Evolutionary conservation across 768 basidiomycete genomes (phyloP), one percentile per base, ranked within the genome.

Genomic region (Macrolepiota dolichaula): DNA sequence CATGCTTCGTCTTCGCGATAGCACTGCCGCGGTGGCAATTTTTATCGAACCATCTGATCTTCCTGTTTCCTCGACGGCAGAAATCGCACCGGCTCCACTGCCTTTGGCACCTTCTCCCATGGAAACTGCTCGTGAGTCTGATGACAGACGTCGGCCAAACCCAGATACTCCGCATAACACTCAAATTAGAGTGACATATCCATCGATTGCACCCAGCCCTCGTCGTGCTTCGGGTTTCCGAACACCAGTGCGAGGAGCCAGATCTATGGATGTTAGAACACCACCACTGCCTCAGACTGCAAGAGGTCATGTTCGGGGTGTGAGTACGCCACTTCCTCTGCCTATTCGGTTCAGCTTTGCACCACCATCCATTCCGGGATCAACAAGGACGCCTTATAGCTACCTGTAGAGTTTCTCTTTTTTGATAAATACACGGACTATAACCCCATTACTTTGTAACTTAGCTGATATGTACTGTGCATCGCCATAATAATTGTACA

Each of bases 291-390:
- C 22, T 22, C 47, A 36, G 15, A 12, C 36, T 9, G 36, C 40
- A 40, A 27, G 40, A 19, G 42, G 42, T 13, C 59, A 53, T 44
- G 15, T 32, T n/a, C 37, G 59, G 19, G 59, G 59, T 7, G 27
- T n/a, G 29, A 60, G 42, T 10, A 53, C 51, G 15, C 51, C 59
- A n/a, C 53, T 60, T 13, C 59, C 59, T 2, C 24, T 53, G 25
- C 59, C 59, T 24, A 60, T 60, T 24, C 51, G 13, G 12, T 60
- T 46, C 6, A 44, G 19, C 19, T 60, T 60, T 25, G 59, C 59
- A 19, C 59, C 59, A 2, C 10, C 51, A n/a, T 60, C 59, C 15
- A 13, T 60, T 53, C 59, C 51, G 12, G 59, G 59, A 12, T 60
- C 59, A n/a, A 25, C 29, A 17, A 22, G 5, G 27, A 60, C 59